Percentiles rank a stretch among this genome's conserved stretches.
Conservation (phyloP, 1,284 basidiomycete genomes). For the Ustilago trichophora region DNA sequence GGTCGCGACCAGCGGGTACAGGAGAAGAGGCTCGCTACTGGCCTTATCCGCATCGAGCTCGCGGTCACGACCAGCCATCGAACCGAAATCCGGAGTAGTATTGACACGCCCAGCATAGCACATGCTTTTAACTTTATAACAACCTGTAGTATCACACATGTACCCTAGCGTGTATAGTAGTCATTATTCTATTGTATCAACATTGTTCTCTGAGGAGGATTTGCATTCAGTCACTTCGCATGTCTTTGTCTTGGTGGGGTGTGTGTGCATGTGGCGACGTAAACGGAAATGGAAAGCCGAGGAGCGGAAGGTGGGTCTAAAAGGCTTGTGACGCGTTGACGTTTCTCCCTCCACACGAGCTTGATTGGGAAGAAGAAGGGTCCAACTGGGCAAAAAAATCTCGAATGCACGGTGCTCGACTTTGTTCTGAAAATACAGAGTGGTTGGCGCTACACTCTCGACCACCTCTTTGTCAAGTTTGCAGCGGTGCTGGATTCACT, state of each 20-base stretch:
- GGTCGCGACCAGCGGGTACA: constrained; percentile 3
- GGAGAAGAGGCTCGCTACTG: constrained; percentile 30
- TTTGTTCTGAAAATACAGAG: too few relatives aligned
- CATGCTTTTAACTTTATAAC: background rate
- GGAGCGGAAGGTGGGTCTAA: too few relatives aligned
- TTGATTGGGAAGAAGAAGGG: constrained; percentile 4
- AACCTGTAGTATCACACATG: too few relatives aligned
- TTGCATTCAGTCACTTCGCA: too few relatives aligned
- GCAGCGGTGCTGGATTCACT: too few relatives aligned
- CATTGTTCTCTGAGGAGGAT: too few relatives aligned
- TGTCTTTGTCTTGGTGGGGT: too few relatives aligned
- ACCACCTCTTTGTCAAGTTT: background rate
- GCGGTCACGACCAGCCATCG: constrained; percentile 16
- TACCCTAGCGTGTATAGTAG: constrained; percentile 1
- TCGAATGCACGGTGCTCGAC: too few relatives aligned
- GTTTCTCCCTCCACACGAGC: constrained; percentile 11
- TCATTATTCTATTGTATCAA: background rate
- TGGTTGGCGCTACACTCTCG: background rate
- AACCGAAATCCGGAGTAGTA: constrained; percentile 13
- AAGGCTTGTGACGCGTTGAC: too few relatives aligned
- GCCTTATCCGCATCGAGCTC: constrained; percentile 36
- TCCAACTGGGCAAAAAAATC: constrained; percentile 3
- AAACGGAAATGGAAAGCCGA: too few relatives aligned
- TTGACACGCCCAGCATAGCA: too few relatives aligned
- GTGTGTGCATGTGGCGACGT: too few relatives aligned